Base-by-base conservation (phyloP, 306 rosid genomes). In the Carpinus viminea region DNA sequence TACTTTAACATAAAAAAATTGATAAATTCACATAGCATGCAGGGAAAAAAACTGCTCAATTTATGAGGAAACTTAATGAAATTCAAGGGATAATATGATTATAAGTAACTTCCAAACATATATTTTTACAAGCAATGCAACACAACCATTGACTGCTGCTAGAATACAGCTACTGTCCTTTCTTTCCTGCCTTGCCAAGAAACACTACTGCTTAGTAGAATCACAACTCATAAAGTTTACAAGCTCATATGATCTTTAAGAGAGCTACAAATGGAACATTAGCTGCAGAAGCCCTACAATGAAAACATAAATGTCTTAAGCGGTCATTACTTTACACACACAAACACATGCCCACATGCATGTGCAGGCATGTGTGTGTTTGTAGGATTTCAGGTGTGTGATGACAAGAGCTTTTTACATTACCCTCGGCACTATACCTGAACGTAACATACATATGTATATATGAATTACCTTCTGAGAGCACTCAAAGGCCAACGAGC, bases 401-500 rank as follows among this genome's bases (percentile, higher is more conserved):
- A 48, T 13, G 15, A 48, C 15, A 48, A 48, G 8, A 48, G 15
- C 12, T 11, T 12, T 48, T 48, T 48, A 48, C 52, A 48, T 48
- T 12, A 48, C 2, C 52, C 12, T 48, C 52, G 5, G 15, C 15
- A 10, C 52, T 48, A 9, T 15, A 65, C 26, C 13, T 4, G 1
- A 26, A 59, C n/a, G 12, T 6, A 53, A 53, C 7, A 53, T 53
- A 53, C 5, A 16, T 31, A 62, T 15, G 43, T 15, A 62, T 7
- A 31, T 12, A 28, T 15, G 12, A 68, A 68, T 64, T 82, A 96
- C 99, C 91, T 91, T 93, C 60, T 96, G 96, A 77, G 96, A 89
- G 80, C 84, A 83, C 80, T 90, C 92, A 83, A 96, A 90, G 70
- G 87, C 91, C 81, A 96, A 83, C 34, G 99, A 87, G 56, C 99